A percentile compares a stretch with the other conserved stretches of the same genome.
These are phyloP conservation scores for Dinochytrium kinnereticum DNA, from an alignment of 371 early-diverging fungal genomes.

Conservation along the genomic window DNA sequence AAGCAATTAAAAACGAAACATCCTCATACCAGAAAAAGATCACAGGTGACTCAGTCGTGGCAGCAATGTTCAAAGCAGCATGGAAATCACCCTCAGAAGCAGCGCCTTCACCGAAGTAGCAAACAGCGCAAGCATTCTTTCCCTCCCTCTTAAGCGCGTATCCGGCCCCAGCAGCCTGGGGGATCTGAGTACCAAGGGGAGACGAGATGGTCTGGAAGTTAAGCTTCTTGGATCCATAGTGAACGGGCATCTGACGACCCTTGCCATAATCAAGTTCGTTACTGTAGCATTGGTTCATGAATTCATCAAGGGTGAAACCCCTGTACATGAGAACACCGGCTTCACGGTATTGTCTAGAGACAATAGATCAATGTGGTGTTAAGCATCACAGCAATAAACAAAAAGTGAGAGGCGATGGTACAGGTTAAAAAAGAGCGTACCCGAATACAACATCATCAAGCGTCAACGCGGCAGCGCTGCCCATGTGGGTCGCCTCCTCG, in stretches of 20 bases:
- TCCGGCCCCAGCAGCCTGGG: constrained; percentile 98
- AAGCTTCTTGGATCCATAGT: constrained; percentile 85
- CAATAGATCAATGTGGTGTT: neutral
- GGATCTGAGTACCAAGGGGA: constrained; percentile 95
- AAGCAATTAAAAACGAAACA: neutral
- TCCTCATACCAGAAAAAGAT: constrained; percentile 94
- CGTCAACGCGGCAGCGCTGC: constrained; percentile 86
- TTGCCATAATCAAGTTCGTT: constrained; percentile 90
- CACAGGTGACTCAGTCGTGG: constrained; percentile 88
- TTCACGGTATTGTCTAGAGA: constrained; percentile 91
- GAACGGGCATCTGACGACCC: constrained; percentile 98
- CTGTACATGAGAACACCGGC: constrained; percentile 91
- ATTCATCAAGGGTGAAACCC: constrained; percentile 90
- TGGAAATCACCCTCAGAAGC: constrained; percentile 98
- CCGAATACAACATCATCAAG: constrained; percentile 89
- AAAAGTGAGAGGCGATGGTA: no score
- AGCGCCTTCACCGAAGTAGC: constrained; percentile 98
- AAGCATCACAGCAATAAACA: no score
- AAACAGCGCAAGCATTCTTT: constrained; percentile 77
- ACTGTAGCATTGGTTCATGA: constrained; percentile 96
- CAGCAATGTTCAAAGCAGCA: constrained; percentile 95
- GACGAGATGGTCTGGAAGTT: constrained; percentile 97
- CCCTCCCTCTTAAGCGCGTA: constrained; percentile 89
- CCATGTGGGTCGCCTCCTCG: constrained; percentile 93
- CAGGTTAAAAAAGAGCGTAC: constrained; percentile 44